phyloP scores from a whole-genome alignment of 176 grass and related monocot genomes.

The Chrysopogon serrulatus region DNA sequence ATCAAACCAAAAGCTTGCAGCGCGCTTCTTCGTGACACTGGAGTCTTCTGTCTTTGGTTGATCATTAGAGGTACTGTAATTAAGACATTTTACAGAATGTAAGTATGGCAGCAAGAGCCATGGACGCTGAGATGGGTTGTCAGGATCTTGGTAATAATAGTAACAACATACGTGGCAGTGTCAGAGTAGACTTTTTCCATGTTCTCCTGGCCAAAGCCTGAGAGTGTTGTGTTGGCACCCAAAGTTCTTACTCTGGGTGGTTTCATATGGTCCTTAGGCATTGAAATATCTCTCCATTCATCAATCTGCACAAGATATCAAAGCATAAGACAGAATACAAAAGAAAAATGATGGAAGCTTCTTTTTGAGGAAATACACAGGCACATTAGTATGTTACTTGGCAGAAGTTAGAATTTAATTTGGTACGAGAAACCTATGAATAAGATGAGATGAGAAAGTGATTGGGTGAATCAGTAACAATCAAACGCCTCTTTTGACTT shows the following conservation, averaged over 20 bases:
- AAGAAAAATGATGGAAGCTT: background rate
- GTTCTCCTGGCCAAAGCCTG: slow-evolving; percentile 83
- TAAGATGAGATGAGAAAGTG: slow-evolving; percentile 15
- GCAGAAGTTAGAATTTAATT: background rate
- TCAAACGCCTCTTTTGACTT: background rate
- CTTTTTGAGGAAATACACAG: background rate
- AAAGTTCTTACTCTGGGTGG: slow-evolving; percentile 66
- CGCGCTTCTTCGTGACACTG: slow-evolving; percentile 50
- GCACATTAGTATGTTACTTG: background rate
- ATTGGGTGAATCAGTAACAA: background rate
- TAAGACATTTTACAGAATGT: slow-evolving; percentile 9
- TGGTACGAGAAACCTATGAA: background rate
- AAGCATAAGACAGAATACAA: slow-evolving; percentile 24
- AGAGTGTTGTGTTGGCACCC: slow-evolving; percentile 57
- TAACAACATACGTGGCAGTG: slow-evolving; percentile 29
- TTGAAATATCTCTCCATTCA: slow-evolving; percentile 91
- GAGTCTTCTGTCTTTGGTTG: slow-evolving; percentile 41
- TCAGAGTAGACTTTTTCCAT: slow-evolving; percentile 50
- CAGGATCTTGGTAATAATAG: slow-evolving; percentile 6
- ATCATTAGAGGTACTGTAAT: slow-evolving; percentile 39
- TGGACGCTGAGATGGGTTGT: slow-evolving; percentile 11
- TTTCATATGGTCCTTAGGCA: slow-evolving; percentile 74
- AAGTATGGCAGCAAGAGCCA: slow-evolving; percentile 2
- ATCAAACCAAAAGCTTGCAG: slow-evolving; percentile 74
- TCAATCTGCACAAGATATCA: slow-evolving; percentile 66